A percentile compares a stretch with the other conserved stretches of the same genome.
Evolutionary conservation across 257 asterid genomes (phyloP).

Genomic region (Jacaranda copaia): DNA sequence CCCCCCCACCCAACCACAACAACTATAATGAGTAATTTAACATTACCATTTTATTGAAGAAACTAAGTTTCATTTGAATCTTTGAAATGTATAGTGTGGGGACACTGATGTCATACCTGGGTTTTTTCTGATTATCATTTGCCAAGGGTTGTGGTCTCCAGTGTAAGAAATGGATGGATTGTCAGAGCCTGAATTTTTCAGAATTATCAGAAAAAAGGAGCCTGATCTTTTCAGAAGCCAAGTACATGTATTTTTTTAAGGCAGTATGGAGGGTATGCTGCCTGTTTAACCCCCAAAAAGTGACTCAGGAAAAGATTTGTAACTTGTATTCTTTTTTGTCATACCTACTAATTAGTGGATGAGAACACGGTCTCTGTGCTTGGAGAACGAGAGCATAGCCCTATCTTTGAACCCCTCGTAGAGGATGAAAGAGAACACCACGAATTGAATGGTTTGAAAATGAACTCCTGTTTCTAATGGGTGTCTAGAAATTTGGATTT

Average conservation of each 20-base stretch:
- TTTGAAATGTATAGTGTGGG: conserved; percentile 32
- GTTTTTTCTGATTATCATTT: conserved; percentile 18
- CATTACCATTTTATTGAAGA: conserved; percentile 10
- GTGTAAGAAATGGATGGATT: neutral
- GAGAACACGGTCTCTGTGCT: neutral
- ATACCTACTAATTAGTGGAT: conserved; percentile 7
- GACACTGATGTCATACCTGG: conserved; percentile 13
- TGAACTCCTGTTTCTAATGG: conserved; percentile 4
- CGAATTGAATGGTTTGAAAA: neutral
- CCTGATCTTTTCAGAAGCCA: conserved; percentile 20
- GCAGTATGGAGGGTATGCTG: neutral
- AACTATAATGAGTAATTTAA: conserved; percentile 8
- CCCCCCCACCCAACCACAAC: too few species aligned
- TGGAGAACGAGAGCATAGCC: conserved; percentile 6
- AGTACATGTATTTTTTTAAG: conserved; percentile 15
- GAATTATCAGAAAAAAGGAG: neutral
- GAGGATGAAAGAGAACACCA: conserved; percentile 8
- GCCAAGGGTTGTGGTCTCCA: conserved; percentile 19
- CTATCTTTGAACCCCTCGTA: conserved; percentile 4
- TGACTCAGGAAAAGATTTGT: too few species aligned
- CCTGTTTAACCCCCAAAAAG: too few species aligned
- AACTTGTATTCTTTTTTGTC: neutral
- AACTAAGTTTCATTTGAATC: neutral
- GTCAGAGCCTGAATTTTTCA: conserved; percentile 16
- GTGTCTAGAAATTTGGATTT: neutral